A percentile compares a stretch with the other conserved stretches of the same genome.
Conservation (phyloP, 2,329 filamentous ascomycete species). For the Colletotrichum gloeosporioides region DNA sequence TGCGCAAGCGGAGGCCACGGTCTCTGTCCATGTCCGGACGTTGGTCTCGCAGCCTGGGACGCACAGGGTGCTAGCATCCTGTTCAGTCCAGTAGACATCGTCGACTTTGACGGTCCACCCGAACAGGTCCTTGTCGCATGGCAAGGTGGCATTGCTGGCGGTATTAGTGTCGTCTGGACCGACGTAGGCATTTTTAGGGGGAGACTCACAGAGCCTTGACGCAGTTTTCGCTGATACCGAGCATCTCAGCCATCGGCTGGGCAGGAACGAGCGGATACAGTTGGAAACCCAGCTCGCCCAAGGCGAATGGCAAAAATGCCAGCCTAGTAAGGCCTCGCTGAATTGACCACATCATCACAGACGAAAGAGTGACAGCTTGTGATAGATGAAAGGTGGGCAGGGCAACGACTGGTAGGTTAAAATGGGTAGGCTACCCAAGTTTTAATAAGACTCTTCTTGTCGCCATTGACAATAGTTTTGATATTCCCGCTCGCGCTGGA, state of each 20-base stretch:
- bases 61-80: neutral
- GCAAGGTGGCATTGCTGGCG: neutral
- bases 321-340: neutral
- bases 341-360: neutral
- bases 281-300: neutral
- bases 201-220: neutral
- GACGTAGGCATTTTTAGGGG: neutral
- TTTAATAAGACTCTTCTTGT: neutral
- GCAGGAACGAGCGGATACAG: neutral
- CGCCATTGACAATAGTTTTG: neutral
- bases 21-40: neutral
- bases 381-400: neutral
- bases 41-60: neutral
- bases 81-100: slow-evolving; percentile 4
- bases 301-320: neutral
- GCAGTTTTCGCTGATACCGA: neutral
- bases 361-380: neutral
- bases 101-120: slow-evolving; percentile 1
- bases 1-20: neutral
- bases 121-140: slow-evolving; percentile 1
- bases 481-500: neutral
- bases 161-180: neutral
- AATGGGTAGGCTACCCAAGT: neutral
- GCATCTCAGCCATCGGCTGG: neutral
- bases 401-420: neutral